Conservation (phyloP, 2,329 filamentous ascomycete genomes). For the Chaetomium globosum region DNA sequence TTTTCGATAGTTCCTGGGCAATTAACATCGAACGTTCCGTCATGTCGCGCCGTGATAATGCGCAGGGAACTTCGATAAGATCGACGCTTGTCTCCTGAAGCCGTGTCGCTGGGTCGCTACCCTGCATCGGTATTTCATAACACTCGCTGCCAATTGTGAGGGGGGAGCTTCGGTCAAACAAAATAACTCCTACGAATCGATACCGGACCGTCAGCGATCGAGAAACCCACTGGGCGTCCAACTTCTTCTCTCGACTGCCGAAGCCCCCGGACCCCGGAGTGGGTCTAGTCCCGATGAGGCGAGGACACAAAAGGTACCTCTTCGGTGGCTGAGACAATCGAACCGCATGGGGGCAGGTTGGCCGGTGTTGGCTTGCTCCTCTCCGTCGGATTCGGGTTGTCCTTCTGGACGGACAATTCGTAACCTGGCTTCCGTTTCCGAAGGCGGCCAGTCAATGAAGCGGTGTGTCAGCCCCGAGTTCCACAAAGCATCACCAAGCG, state of each 20-base stretch:
- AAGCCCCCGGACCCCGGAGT: constrained; percentile 26
- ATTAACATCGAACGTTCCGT: constrained; percentile 27
- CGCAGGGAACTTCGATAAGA: constrained; percentile 35
- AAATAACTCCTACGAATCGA: neutral
- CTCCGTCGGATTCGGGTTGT: neutral
- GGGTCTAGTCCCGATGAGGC: constrained; percentile 14
- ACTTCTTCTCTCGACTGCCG: constrained; percentile 29
- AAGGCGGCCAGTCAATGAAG: neutral
- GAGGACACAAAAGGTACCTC: constrained; percentile 1
- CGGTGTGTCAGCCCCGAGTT: constrained; percentile 12
- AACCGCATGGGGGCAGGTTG: neutral
- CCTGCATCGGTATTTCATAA: constrained; percentile 1
- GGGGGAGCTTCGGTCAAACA: neutral
- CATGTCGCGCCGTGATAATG: constrained; percentile 29
- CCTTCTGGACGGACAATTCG: constrained; percentile 17
- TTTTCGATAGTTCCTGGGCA: constrained; percentile 23
- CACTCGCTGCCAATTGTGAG: neutral
- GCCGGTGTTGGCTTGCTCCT: neutral
- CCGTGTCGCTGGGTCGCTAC: constrained; percentile 22
- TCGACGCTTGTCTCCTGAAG: constrained; percentile 34
- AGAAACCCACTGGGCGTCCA: neutral
- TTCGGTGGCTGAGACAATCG: neutral
- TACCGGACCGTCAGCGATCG: neutral
- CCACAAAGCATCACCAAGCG: neutral
- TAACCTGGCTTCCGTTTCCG: constrained; percentile 6